phyloP scores from a whole-genome alignment of 2,329 filamentous ascomycete genomes.

The Hymenoscyphus linearis region DNA sequence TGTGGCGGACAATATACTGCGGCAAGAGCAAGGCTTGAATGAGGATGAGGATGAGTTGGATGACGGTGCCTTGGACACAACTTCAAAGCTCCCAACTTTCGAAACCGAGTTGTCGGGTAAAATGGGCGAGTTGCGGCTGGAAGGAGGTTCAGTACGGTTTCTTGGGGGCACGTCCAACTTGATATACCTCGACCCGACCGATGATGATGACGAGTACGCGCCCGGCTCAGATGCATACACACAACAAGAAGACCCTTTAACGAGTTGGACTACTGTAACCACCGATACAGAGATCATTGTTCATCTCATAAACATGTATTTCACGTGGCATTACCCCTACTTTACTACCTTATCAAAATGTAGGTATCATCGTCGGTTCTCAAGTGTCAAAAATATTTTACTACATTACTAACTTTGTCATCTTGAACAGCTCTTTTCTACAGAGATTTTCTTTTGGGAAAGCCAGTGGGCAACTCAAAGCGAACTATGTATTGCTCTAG shows the following conservation, averaged over 20 bases:
- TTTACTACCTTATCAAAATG: constrained; percentile 82
- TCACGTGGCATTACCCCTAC: constrained; percentile 93
- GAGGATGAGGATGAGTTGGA: constrained; percentile 39
- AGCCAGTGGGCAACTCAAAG: constrained; percentile 45
- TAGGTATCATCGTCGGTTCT: background rate
- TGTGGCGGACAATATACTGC: constrained; percentile 32
- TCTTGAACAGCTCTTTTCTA: constrained; percentile 61
- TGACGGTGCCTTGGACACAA: constrained; percentile 37
- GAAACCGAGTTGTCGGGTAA: constrained; percentile 84
- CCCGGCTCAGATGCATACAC: constrained; percentile 28
- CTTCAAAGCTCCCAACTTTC: constrained; percentile 35
- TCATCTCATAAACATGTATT: constrained; percentile 95
- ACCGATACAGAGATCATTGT: constrained; percentile 71
- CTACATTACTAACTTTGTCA: too few species aligned
- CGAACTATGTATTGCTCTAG: constrained; percentile 77
- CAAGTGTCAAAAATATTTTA: background rate
- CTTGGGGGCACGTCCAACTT: constrained; percentile 93
- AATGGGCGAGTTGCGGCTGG: constrained; percentile 85
- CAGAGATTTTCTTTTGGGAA: constrained; percentile 69
- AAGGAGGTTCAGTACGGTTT: constrained; percentile 83
- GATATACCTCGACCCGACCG: constrained; percentile 64
- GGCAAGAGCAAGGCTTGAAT: constrained; percentile 30
- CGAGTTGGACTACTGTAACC: constrained; percentile 85
- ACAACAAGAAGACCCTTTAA: constrained; percentile 60
- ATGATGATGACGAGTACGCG: constrained; percentile 34